phyloP scores from a whole-genome alignment of 2,329 filamentous ascomycete species.

The Fusarium mexicanum region DNA sequence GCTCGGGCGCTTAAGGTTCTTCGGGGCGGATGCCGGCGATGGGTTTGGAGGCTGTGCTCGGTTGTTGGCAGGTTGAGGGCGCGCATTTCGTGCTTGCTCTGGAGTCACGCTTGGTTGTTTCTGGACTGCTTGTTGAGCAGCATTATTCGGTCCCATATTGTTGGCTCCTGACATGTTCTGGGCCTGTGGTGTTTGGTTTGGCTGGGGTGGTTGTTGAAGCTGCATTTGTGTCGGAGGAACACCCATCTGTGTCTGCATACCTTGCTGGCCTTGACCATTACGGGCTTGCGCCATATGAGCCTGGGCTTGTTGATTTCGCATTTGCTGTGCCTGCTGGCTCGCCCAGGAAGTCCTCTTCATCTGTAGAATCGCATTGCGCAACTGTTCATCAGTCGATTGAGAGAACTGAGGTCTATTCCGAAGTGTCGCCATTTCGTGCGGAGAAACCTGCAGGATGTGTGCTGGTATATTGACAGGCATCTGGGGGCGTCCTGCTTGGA shows the following conservation, averaged over 20 bases:
- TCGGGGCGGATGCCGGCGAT: constrained; percentile 52
- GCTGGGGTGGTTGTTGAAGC: constrained; percentile 62
- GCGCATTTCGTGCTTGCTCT: constrained; percentile 40
- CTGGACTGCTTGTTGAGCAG: constrained; percentile 43
- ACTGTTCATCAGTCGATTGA: constrained; percentile 48
- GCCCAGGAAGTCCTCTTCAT: constrained; percentile 49
- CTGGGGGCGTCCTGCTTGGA: constrained; percentile 40
- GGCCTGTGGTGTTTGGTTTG: constrained; percentile 50
- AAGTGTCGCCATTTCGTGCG: constrained; percentile 48
- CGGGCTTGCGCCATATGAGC: constrained; percentile 49
- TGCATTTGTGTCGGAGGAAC: constrained; percentile 62
- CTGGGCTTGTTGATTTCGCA: constrained; percentile 43
- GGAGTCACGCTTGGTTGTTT: constrained; percentile 44
- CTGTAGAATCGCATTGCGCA: constrained; percentile 45
- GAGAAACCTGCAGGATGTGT: constrained; percentile 47
- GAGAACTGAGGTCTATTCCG: constrained; percentile 42
- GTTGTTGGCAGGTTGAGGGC: constrained; percentile 45
- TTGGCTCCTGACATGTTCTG: constrained; percentile 50
- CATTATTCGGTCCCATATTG: constrained; percentile 56
- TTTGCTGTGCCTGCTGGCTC: constrained; percentile 46
- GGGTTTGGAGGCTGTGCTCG: constrained; percentile 50
- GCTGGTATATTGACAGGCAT: constrained; percentile 43
- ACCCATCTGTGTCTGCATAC: constrained; percentile 53
- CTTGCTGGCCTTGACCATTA: constrained; percentile 42
- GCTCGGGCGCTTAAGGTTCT: constrained; percentile 62